Evolutionary conservation across 345 rosid genomes (phyloP).

Genomic region (Theobroma cacao): DNA sequence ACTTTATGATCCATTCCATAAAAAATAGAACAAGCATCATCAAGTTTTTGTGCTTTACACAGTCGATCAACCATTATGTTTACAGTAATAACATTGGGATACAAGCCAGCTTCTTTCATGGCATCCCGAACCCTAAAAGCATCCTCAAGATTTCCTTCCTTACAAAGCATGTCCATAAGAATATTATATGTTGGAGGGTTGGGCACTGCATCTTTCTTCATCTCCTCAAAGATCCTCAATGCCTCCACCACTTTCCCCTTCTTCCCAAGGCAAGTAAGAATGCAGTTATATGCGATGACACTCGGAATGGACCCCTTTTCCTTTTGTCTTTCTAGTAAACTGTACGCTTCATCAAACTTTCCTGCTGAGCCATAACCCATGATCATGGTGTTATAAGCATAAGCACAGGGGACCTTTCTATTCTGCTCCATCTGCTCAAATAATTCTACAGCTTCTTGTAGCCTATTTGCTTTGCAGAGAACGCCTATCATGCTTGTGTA

Average conservation of each 20-base stretch:
- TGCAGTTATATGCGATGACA: slow-evolving; percentile 82
- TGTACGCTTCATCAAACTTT: slow-evolving; percentile 75
- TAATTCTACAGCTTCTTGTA: slow-evolving; percentile 79
- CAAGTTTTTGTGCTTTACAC: slow-evolving; percentile 83
- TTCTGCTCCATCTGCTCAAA: slow-evolving; percentile 76
- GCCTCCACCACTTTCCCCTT: slow-evolving; percentile 66
- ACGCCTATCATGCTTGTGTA: slow-evolving; percentile 89
- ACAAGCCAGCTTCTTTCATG: slow-evolving; percentile 81
- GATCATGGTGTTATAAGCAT: slow-evolving; percentile 94
- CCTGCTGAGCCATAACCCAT: slow-evolving; percentile 95
- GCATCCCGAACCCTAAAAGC: slow-evolving; percentile 73
- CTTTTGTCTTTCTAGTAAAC: slow-evolving; percentile 77
- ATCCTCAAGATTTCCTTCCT: slow-evolving; percentile 59
- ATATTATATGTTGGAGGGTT: slow-evolving; percentile 73
- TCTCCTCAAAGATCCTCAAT: slow-evolving; percentile 66
- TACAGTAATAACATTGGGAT: slow-evolving; percentile 76
- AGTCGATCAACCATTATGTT: slow-evolving; percentile 94
- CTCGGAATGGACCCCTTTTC: slow-evolving; percentile 89
- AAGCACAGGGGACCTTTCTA: slow-evolving; percentile 74
- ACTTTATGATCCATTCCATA: slow-evolving; percentile 71
- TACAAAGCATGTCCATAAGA: slow-evolving; percentile 81
- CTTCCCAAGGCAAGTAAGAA: slow-evolving; percentile 86
- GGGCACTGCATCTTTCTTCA: slow-evolving; percentile 85
- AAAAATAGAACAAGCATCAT: slow-evolving; percentile 77
- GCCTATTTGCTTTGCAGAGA: slow-evolving; percentile 75